Evolutionary conservation across 2,329 filamentous ascomycete genomes (phyloP).

Genomic region (Juglanconis oblonga): DNA sequence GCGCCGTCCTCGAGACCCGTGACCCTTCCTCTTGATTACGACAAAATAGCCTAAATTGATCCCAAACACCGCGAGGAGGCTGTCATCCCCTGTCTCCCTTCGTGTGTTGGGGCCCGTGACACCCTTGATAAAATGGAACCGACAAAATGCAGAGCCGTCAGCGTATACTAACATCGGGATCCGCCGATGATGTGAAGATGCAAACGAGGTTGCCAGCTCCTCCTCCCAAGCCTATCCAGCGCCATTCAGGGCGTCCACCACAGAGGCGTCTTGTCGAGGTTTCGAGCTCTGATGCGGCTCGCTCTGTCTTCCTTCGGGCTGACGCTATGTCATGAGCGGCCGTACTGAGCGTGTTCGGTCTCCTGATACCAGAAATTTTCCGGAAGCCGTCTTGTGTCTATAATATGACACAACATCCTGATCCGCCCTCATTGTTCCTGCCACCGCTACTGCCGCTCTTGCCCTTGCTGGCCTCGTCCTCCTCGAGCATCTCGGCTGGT

Average conservation of each 20-base stretch:
- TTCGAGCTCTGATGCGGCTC: not conserved
- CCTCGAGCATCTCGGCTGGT: conserved; percentile 81
- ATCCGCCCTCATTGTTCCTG: conserved; percentile 37
- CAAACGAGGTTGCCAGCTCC: not conserved
- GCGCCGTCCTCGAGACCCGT: conserved; percentile 13
- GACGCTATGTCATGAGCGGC: not conserved
- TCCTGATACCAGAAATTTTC: not conserved
- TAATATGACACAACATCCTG: conserved; percentile 52
- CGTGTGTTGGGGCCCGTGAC: not conserved
- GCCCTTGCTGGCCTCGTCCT: conserved; percentile 68
- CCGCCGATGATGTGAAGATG: not conserved
- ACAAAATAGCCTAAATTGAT: conserved; percentile 5
- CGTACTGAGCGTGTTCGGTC: no score
- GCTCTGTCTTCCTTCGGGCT: not conserved
- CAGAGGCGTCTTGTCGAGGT: not conserved
- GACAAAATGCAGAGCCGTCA: conserved; percentile 9
- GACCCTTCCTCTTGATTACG: conserved; percentile 9
- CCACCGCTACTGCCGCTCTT: conserved; percentile 48
- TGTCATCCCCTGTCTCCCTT: not conserved
- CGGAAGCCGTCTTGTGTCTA: conserved; percentile 25
- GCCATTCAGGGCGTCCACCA: not conserved
- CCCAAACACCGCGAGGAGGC: conserved; percentile 3
- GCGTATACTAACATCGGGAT: conserved; percentile 9
- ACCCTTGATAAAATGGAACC: not conserved
- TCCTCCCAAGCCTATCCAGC: not conserved